Conservation (phyloP, 2,329 filamentous ascomycete genomes). For the Zasmidium citrigriseum region DNA sequence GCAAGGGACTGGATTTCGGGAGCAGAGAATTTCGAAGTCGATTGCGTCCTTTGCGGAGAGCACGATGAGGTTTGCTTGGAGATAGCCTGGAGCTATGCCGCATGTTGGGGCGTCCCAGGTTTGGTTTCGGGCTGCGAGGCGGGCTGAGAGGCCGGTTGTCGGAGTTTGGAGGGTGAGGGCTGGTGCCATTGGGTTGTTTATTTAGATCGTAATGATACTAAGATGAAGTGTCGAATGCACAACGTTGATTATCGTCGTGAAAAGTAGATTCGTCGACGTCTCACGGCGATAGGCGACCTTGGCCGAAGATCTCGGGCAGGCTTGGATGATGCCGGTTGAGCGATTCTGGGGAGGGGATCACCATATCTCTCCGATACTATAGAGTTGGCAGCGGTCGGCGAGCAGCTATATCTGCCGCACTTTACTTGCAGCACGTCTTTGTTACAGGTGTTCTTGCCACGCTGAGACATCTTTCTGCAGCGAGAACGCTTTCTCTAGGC, state of each 20-base stretch:
- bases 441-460: too few species aligned
- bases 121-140: constrained; percentile 47
- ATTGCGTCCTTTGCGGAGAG: constrained; percentile 58
- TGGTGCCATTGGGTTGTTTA: neutral
- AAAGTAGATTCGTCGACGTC: neutral
- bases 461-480: too few species aligned
- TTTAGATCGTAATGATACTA: neutral
- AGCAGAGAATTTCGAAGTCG: constrained; percentile 61
- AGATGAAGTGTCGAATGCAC: neutral
- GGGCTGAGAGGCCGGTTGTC: constrained; percentile 20
- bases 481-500: too few species aligned
- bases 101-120: constrained; percentile 50
- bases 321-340: neutral
- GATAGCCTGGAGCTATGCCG: constrained; percentile 55
- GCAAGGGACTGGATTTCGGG: constrained; percentile 63
- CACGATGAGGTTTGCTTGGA: constrained; percentile 65
- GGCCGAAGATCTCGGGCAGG: neutral
- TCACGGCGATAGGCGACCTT: neutral
- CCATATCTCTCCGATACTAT: too few species aligned
- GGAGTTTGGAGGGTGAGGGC: neutral
- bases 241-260: neutral
- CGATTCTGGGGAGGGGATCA: too few species aligned
- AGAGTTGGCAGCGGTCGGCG: too few species aligned
- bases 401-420: too few species aligned
- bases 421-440: too few species aligned